Conservation (phyloP, 202 grass and related monocot species). For the Musa balbisiana region DNA sequence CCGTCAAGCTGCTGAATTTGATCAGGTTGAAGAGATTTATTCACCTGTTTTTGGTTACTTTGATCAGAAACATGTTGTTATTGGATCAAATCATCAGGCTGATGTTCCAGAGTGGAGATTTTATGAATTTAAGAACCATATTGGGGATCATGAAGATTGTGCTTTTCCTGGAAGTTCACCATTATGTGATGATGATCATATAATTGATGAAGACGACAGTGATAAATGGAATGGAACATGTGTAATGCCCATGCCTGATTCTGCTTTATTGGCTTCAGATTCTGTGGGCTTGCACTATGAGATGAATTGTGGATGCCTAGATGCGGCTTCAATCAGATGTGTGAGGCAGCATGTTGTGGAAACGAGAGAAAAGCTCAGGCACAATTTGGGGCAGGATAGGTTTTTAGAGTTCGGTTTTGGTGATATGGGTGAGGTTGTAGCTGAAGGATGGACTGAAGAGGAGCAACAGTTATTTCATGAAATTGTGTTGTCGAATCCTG, state of each 20-base stretch:
- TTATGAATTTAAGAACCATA: neutral
- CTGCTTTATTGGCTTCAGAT: slow-evolving; percentile 14
- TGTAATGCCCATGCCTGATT: slow-evolving; percentile 29
- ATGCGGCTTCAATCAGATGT: slow-evolving; percentile 58
- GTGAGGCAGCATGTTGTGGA: slow-evolving; percentile 52
- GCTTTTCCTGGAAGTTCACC: slow-evolving; percentile 14
- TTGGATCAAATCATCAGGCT: slow-evolving; percentile 64
- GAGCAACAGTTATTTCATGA: slow-evolving; percentile 51
- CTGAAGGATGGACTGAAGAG: slow-evolving; percentile 47
- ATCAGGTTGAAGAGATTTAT: slow-evolving; percentile 22
- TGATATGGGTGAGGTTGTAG: slow-evolving; percentile 60
- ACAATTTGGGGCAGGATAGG: slow-evolving; percentile 34
- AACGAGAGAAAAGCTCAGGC: slow-evolving; percentile 36
- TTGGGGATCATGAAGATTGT: slow-evolving; percentile 14
- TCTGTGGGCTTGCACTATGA: slow-evolving; percentile 18
- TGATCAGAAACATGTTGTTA: slow-evolving; percentile 39
- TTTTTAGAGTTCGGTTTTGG: slow-evolving; percentile 50
- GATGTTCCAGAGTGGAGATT: slow-evolving; percentile 51
- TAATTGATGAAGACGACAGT: slow-evolving; percentile 32
- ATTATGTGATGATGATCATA: slow-evolving; percentile 14
- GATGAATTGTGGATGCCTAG: slow-evolving; percentile 45
- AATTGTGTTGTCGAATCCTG: slow-evolving; percentile 42
- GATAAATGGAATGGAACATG: slow-evolving; percentile 46
- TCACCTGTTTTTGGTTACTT: slow-evolving; percentile 31
- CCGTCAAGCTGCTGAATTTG: slow-evolving; percentile 14